Conservation (phyloP, 345 rosid genomes). For the Aquilaria yunnanensis region DNA sequence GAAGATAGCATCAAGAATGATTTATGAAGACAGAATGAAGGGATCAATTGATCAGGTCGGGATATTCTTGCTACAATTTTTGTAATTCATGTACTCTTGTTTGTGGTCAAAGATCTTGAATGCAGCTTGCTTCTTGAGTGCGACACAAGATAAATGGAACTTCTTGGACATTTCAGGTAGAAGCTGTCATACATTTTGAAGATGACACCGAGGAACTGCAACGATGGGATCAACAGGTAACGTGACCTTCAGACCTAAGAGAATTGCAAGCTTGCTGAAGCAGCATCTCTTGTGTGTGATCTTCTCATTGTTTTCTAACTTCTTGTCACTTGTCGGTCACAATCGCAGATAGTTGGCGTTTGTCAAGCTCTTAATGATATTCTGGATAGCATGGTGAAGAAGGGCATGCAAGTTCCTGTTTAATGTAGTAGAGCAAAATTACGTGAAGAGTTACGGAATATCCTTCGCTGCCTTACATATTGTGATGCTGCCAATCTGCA, state of each 20-base stretch:
- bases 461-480: too few relatives aligned
- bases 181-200: conserved; percentile 94
- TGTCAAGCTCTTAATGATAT: conserved; percentile 93
- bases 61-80: background rate
- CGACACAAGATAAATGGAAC: background rate
- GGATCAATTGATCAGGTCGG: conserved; percentile 96
- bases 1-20: conserved; percentile 99
- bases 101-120: conserved; percentile 3
- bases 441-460: too few relatives aligned
- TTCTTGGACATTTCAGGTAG: conserved; percentile 48
- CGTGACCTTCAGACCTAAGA: background rate
- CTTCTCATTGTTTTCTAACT: background rate
- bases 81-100: background rate
- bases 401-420: conserved; percentile 82
- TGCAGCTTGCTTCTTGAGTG: too few relatives aligned
- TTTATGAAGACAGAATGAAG: conserved; percentile 89
- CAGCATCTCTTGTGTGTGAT: background rate
- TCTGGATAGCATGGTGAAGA: conserved; percentile 87
- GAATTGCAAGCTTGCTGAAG: background rate
- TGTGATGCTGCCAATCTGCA: too few relatives aligned
- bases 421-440: conserved; percentile 19
- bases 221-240: conserved; percentile 99
- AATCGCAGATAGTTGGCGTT: conserved; percentile 74
- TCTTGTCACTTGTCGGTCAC: background rate
- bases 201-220: conserved; percentile 92